phyloP scores from a whole-genome alignment of 208 protist genomes.

The Leishmania amazonensis region DNA sequence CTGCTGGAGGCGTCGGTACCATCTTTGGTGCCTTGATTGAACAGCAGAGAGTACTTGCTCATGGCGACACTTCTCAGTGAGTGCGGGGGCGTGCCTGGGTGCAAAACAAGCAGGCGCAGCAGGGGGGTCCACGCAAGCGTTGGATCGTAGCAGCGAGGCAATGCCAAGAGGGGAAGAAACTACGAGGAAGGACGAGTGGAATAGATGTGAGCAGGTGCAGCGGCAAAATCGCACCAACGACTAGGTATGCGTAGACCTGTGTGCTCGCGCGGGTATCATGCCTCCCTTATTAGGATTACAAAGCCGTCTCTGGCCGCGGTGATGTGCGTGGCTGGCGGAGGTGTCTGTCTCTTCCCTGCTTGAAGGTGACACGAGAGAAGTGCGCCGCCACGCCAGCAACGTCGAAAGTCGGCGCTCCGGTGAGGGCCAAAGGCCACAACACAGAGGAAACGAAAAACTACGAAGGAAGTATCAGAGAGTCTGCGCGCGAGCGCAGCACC shows the following conservation, averaged over 20 bases:
- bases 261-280: neutral
- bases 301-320: neutral
- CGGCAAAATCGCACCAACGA: too few species aligned
- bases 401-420: neutral
- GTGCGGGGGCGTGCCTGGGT: neutral
- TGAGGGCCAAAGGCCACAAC: neutral
- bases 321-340: neutral
- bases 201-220: neutral
- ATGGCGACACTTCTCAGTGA: slow-evolving; percentile 8
- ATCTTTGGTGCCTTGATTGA: slow-evolving; percentile 14
- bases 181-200: neutral
- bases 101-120: neutral
- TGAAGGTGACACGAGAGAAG: neutral
- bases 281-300: neutral
- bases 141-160: neutral
- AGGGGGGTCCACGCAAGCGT: neutral
- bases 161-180: neutral
- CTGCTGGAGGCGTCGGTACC: neutral
- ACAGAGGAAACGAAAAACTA: neutral
- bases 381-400: neutral
- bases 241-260: neutral
- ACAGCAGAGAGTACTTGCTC: slow-evolving; percentile 59
- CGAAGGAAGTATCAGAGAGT: neutral
- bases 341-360: neutral
- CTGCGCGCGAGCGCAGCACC: neutral